Percentiles rank a stretch among this genome's conserved stretches.
Evolutionary conservation across 805 yeast species (phyloP).

Genomic region (Zygosaccharomyces bailii): DNA sequence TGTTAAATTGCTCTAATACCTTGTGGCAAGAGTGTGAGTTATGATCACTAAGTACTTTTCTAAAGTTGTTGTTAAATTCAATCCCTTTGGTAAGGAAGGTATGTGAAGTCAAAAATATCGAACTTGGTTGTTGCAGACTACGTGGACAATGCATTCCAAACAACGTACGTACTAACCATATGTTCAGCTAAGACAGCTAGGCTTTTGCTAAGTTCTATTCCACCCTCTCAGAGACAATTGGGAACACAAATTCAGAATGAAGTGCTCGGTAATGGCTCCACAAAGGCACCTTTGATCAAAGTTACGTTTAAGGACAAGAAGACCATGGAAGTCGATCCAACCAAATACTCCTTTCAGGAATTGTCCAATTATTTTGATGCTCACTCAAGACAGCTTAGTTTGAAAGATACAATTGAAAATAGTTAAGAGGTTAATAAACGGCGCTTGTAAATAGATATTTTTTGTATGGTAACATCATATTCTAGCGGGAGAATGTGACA

Average conservation of each 20-base stretch:
- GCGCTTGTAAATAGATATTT: background rate
- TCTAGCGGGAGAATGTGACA: background rate
- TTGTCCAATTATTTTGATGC: slow-evolving; percentile 66
- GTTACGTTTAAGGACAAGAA: slow-evolving; percentile 83
- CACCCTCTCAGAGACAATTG: slow-evolving; percentile 62
- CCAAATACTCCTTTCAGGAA: slow-evolving; percentile 52
- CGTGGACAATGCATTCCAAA: background rate
- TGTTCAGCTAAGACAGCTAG: slow-evolving; percentile 68
- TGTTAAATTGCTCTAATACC: no score
- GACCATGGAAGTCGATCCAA: slow-evolving; percentile 64
- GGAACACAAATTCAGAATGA: slow-evolving; percentile 60
- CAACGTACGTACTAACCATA: slow-evolving; percentile 1
- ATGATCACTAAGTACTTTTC: slow-evolving; percentile 93
- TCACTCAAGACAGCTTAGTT: slow-evolving; percentile 74
- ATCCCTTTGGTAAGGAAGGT: slow-evolving; percentile 69
- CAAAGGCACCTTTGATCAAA: slow-evolving; percentile 55
- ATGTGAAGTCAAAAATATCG: slow-evolving; percentile 32
- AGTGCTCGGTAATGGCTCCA: slow-evolving; percentile 47
- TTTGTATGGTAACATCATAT: background rate
- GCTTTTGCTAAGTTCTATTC: slow-evolving; percentile 72
- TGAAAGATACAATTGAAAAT: slow-evolving; percentile 64
- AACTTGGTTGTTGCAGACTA: background rate
- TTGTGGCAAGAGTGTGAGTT: no score
- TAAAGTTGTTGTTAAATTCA: slow-evolving; percentile 69
- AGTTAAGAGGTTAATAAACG: slow-evolving; percentile 15